phyloP scores from a whole-genome alignment of 805 yeast species.

The Saccharomycopsis olivae region DNA sequence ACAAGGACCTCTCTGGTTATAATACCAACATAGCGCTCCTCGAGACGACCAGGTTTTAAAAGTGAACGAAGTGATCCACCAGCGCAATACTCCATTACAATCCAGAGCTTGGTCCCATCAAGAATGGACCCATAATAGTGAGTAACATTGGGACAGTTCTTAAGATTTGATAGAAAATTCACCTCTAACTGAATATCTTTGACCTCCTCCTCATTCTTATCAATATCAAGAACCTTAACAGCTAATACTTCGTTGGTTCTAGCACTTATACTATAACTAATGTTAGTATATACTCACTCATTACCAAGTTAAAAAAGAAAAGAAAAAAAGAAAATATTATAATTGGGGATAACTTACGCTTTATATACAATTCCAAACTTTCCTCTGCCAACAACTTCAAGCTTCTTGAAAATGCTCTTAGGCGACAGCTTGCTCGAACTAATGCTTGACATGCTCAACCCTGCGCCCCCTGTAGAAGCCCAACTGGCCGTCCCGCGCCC shows the following conservation, averaged over 20 bases:
- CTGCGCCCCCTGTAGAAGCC: too few relatives aligned
- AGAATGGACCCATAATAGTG: conserved; percentile 84
- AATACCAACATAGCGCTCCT: conserved; percentile 76
- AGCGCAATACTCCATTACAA: conserved; percentile 94
- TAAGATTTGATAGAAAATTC: conserved; percentile 71
- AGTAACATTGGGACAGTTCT: conserved; percentile 83
- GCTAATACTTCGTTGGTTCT: conserved; percentile 78
- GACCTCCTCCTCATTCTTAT: conserved; percentile 89
- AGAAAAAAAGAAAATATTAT: too few relatives aligned
- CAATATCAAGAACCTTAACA: conserved; percentile 83
- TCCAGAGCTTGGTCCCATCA: conserved; percentile 89
- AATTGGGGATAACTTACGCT: conserved; percentile 53
- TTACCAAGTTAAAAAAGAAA: too few relatives aligned
- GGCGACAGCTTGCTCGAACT: too few relatives aligned
- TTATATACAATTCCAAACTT: conserved; percentile 95
- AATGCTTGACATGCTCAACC: too few relatives aligned
- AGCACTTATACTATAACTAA: background rate
- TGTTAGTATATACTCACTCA: too few relatives aligned
- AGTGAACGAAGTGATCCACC: conserved; percentile 91
- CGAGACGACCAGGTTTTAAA: conserved; percentile 76
- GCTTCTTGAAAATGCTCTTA: conserved; percentile 52
- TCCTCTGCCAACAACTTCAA: conserved; percentile 91
- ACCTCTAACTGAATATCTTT: conserved; percentile 91
- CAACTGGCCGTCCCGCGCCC: too few relatives aligned
- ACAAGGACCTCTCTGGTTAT: conserved; percentile 70